These are phyloP conservation scores for Aspergillus saccharolyticus DNA, from an alignment of 495 filamentous ascomycete genomes.

Conservation along the genomic window DNA sequence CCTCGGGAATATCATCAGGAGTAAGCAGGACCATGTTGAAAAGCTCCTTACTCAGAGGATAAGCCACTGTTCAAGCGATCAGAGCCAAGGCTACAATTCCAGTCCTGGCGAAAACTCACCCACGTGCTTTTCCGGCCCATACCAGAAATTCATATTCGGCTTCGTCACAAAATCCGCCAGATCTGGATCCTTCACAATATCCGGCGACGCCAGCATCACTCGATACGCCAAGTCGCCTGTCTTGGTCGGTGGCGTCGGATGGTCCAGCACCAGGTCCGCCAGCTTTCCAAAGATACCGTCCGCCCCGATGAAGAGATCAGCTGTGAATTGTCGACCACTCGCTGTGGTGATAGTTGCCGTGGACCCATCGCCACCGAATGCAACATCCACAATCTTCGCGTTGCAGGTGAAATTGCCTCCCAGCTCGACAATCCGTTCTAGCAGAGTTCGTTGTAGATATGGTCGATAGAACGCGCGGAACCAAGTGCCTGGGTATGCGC, in stretches of 20 bases:
- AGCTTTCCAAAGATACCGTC: slow-evolving; percentile 48
- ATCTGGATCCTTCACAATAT: slow-evolving; percentile 39
- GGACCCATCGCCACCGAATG: slow-evolving; percentile 21
- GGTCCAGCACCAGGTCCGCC: slow-evolving; percentile 32
- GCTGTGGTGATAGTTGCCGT: slow-evolving; percentile 12
- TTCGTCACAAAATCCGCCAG: slow-evolving; percentile 44
- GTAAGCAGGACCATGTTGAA: slow-evolving; percentile 65
- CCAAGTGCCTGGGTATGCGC: slow-evolving; percentile 37
- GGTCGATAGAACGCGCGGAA: slow-evolving; percentile 57
- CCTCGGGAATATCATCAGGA: slow-evolving; percentile 60
- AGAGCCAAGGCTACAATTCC: background rate
- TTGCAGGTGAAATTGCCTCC: slow-evolving; percentile 43
- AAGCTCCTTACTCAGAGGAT: slow-evolving; percentile 52
- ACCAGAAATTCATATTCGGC: slow-evolving; percentile 63
- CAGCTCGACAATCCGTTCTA: slow-evolving; percentile 45
- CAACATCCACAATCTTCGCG: slow-evolving; percentile 35
- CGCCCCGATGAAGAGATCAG: slow-evolving; percentile 52
- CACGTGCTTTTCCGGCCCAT: slow-evolving; percentile 57
- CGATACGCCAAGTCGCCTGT: slow-evolving; percentile 67
- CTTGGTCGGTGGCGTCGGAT: slow-evolving; percentile 39
- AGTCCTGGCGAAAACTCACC: slow-evolving; percentile 15
- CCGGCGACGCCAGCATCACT: slow-evolving; percentile 47
- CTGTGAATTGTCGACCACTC: slow-evolving; percentile 20
- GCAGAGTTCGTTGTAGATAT: slow-evolving; percentile 46
- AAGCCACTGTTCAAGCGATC: slow-evolving; percentile 41